Conservation (phyloP, 495 filamentous ascomycete species). For the Tetracladium marchalianum region DNA sequence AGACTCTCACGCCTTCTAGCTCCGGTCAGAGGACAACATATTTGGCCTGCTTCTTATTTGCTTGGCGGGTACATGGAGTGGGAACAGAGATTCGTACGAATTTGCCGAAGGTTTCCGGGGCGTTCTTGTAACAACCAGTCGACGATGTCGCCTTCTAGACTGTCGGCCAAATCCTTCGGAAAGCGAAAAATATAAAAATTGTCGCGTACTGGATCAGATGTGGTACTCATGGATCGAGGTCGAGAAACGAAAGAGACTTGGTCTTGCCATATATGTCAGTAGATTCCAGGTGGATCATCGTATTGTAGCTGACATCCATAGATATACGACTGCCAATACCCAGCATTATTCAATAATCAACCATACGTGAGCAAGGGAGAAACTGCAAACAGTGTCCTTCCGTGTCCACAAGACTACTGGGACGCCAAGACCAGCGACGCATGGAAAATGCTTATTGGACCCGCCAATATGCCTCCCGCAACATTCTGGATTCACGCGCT, state of each 20-base stretch:
- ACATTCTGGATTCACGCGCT: background rate
- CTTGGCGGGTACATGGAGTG: background rate
- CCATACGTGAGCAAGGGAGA: background rate
- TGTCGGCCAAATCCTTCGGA: too few species aligned
- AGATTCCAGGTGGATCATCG: too few species aligned
- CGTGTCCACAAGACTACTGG: background rate
- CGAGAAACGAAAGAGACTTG: too few species aligned
- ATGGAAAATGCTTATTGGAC: conserved; percentile 1
- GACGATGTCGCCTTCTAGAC: background rate
- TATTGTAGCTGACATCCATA: too few species aligned
- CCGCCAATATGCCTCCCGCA: background rate
- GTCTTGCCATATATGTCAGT: too few species aligned
- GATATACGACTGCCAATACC: background rate
- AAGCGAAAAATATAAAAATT: too few species aligned
- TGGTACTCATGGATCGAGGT: too few species aligned
- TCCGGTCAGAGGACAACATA: background rate
- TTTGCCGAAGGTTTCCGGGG: background rate
- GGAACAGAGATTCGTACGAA: background rate
- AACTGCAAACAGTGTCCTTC: background rate
- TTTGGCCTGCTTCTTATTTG: background rate
- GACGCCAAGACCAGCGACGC: background rate
- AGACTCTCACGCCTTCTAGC: too few species aligned
- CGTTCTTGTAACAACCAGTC: background rate
- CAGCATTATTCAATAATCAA: background rate
- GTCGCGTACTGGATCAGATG: too few species aligned